Conservation (phyloP, 1,284 basidiomycete species). For the Athelia psychrophila region DNA sequence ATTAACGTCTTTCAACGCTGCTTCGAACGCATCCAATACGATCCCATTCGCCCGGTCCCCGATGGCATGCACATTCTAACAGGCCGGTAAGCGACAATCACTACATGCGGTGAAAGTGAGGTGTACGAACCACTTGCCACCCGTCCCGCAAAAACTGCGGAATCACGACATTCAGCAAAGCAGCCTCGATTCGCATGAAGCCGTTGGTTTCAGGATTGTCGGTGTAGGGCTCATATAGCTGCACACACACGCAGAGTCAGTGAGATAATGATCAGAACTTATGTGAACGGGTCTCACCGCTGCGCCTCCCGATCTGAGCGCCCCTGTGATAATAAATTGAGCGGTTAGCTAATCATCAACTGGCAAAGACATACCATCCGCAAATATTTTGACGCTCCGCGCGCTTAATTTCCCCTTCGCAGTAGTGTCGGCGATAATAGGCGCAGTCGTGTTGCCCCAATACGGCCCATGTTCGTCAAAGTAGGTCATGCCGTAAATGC, state of each 20-base stretch:
- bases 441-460: slow-evolving; percentile 67
- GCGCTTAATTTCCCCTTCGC: slow-evolving; percentile 64
- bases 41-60: slow-evolving; percentile 89
- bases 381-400: slow-evolving; percentile 88
- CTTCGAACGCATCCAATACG: slow-evolving; percentile 81
- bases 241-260: slow-evolving; percentile 7
- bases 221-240: slow-evolving; percentile 78
- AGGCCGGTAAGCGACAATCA: slow-evolving; percentile 3
- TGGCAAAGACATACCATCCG: slow-evolving; percentile 54
- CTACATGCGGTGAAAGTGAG: slow-evolving; percentile 2
- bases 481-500: slow-evolving; percentile 72
- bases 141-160: slow-evolving; percentile 71
- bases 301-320: slow-evolving; percentile 86
- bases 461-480: slow-evolving; percentile 72
- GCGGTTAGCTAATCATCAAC: slow-evolving; percentile 1
- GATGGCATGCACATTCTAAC: slow-evolving; percentile 85
- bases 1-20: slow-evolving; percentile 53
- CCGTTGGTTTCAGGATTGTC: slow-evolving; percentile 78
- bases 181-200: slow-evolving; percentile 70
- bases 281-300: slow-evolving; percentile 52
- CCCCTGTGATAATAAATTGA: slow-evolving; percentile 48
- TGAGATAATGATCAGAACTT: slow-evolving; percentile 1
- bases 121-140: slow-evolving; percentile 72
- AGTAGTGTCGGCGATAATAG: slow-evolving; percentile 53
- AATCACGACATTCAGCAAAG: slow-evolving; percentile 62